Percentiles rank a stretch among this genome's conserved stretches.
phyloP scores from a whole-genome alignment of 371 early-diverging fungal genomes.

The Mortierella sp. region DNA sequence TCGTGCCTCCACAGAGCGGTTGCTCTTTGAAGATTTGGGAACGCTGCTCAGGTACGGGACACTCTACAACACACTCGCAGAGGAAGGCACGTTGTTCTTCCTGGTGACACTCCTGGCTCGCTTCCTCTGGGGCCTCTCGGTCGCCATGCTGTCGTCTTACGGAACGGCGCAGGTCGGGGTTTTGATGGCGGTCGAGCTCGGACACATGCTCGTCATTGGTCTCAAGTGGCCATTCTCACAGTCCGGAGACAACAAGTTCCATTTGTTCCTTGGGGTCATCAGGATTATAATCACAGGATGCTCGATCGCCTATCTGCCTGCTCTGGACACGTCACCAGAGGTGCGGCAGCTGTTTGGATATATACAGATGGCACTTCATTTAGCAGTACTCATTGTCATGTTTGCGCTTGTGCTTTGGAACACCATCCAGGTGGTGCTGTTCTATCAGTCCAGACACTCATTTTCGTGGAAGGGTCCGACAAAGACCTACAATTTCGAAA shows the following conservation, averaged over 20 bases:
- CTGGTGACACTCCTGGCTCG: conserved; percentile 53
- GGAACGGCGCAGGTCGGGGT: conserved; percentile 44
- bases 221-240: conserved; percentile 49
- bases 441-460: conserved; percentile 33
- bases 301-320: conserved; percentile 35
- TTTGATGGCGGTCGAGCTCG: conserved; percentile 39
- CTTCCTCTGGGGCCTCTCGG: conserved; percentile 45
- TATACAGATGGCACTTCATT: conserved; percentile 44
- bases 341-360: conserved; percentile 41
- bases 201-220: conserved; percentile 48
- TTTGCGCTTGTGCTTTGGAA: conserved; percentile 50
- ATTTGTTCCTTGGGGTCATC: conserved; percentile 26
- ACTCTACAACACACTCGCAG: conserved; percentile 63
- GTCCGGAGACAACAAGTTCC: conserved; percentile 49
- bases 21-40: conserved; percentile 58
- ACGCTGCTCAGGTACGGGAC: conserved; percentile 62
- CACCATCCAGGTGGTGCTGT: conserved; percentile 41
- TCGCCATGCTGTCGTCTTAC: conserved; percentile 46
- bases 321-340: conserved; percentile 11
- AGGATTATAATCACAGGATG: conserved; percentile 43
- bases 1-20: conserved; percentile 13
- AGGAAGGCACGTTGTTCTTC: conserved; percentile 62
- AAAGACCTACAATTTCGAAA: conserved; percentile 25
- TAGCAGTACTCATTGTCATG: conserved; percentile 41
- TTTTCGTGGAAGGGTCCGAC: conserved; percentile 28